Percentiles rank a stretch among this genome's conserved stretches.
Evolutionary conservation across 768 basidiomycete species (phyloP).

Genomic region (Auriscalpium orientale): DNA sequence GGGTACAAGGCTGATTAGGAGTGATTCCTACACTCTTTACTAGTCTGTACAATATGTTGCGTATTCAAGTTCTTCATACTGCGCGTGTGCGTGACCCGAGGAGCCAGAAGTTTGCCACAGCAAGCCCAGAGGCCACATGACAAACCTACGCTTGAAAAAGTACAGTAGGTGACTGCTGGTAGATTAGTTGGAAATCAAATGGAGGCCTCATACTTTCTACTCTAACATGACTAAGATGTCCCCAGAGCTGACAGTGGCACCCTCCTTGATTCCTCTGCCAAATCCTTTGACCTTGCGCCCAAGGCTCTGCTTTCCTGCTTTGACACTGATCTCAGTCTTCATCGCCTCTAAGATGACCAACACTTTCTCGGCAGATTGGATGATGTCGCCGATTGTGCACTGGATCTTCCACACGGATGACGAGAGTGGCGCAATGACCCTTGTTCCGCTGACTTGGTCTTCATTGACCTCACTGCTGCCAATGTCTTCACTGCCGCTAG

Average conservation of each 20-base stretch:
- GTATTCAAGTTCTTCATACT: no score
- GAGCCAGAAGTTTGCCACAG: no score
- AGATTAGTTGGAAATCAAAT: no score
- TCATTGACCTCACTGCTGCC: background rate
- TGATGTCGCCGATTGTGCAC: constrained; percentile 33
- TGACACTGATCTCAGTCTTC: constrained; percentile 54
- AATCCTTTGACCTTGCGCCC: constrained; percentile 36
- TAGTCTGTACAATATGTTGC: no score
- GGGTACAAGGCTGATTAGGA: no score
- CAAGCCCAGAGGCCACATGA: no score
- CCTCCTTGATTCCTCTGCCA: constrained; percentile 34
- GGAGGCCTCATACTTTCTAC: background rate
- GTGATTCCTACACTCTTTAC: no score
- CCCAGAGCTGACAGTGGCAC: constrained; percentile 39
- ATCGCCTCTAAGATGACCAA: constrained; percentile 53
- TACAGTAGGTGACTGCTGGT: no score
- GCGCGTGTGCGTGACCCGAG: no score
- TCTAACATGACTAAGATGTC: constrained; percentile 34
- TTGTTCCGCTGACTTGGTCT: background rate
- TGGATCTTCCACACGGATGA: constrained; percentile 47
- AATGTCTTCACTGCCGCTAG: background rate
- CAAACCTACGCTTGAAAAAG: no score
- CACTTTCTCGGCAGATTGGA: constrained; percentile 34
- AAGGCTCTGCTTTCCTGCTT: constrained; percentile 36
- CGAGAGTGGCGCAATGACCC: constrained; percentile 27